Base-by-base conservation (phyloP, 192 early-diverging fungal species). In the Coemansia sp. region DNA sequence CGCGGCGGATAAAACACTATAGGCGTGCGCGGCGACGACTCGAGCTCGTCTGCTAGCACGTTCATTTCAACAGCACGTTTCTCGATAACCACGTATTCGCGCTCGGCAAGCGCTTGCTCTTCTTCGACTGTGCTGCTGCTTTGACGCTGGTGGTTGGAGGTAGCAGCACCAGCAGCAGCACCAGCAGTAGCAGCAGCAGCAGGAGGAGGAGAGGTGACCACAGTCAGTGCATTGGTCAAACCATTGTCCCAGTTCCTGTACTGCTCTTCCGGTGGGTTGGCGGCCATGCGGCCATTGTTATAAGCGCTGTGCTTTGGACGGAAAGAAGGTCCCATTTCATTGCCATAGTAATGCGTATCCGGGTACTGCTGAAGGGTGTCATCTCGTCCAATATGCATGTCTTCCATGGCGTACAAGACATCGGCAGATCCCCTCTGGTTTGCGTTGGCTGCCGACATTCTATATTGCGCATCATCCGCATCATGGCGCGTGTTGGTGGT, bases 21-120 rank as follows among this genome's bases (percentile, higher is more conserved):
- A 11, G 81, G 81, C 38, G 74, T 76, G 34, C 71, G 76, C 56
- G 76, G 78, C 48, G 77, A 79, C n/a, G 81, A 84, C 52, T 77
- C 79, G 34, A 86, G 61, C 61, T 84, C 90, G 76, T 93, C 92
- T 5, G 92, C 92, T 57, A 92, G 84, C 49, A 78, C 83, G 73
- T 93, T 93, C 65, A 90, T 85, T 70, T 92, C 91, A 14, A 93
- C 84, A 1, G 87, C 83, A 6, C 85, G 78, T 62, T 88, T 89
- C 57, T 92, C 90, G 18, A 93, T 75, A 5, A 93, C 86, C 26
- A 93, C 91, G 66, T 91, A 93, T 63, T 91, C 92, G 53, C 85
- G 86, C 60, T 87, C 88, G 6, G 88, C 78, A 66, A 64, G 85
- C 60, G 64, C 90, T 86, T 66, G 89, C 79, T 53, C 76, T 41